Evolutionary conservation across 1,139 yeast genomes (phyloP), one percentile per base, ranked within the genome.

Genomic region (Taphrina wiesneri): DNA sequence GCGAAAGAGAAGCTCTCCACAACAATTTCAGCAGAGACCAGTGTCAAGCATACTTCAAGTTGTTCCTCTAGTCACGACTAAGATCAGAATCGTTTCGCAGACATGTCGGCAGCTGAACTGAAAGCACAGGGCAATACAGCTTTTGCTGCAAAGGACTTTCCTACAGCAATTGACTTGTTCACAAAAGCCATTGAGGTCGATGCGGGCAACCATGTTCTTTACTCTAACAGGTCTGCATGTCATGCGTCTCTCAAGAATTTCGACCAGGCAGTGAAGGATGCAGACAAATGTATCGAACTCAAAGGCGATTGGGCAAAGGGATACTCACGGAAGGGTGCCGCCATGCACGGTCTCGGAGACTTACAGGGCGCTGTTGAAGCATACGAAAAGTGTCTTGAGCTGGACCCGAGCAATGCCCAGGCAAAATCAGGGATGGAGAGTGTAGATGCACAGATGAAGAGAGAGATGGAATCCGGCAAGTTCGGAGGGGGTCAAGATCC

Each of bases 231-330:
- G 77, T 91, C 97, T n/a, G 99, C 96, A 11, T 84, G 90, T 67
- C 87, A 87, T 73, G 88, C 97, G 2, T 89, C 97, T 15, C 78
- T 87, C 78, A 86, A 86, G 74, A 78, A 90, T 72, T 93, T 86
- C 74, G 77, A 78, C 41, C 80, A 86, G 69, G 98, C 98, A 1
- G 80, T 90, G 68, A 80, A 81, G 67, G 98, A 93, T 76, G 98
- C 98, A 28, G 79, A 88, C 70, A 84, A 87, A 74, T 88, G 96
- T 78, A 86, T 88, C 63, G 82, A 83, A 73, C 85, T 90, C 78
- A 90, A 89, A 71, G 86, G 90, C 25, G 70, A 85, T 2, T 93
- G 98, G 97, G 91, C 97, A 23, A 93, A 93, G 78, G 99, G 98
- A 59, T 89, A 88, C 81, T 88, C 86, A 74, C 87, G 99, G 78